Conservation (phyloP, 192 early-diverging fungal genomes). For the Obelidium mucronatum region DNA sequence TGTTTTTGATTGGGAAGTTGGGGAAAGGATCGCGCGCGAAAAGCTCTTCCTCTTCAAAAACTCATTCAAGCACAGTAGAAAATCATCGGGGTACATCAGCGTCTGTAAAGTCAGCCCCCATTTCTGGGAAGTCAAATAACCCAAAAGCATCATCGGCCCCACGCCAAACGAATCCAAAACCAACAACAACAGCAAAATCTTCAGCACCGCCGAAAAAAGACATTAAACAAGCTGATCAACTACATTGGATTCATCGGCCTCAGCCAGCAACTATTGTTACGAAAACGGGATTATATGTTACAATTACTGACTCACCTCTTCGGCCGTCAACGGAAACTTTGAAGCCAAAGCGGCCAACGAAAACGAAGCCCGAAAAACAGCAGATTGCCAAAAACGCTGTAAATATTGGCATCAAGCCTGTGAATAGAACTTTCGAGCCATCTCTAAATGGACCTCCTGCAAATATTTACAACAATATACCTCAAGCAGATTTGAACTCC, state of each 20-base stretch:
- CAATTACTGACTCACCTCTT: slow-evolving; percentile 15
- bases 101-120: no score
- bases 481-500: background rate
- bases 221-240: no score
- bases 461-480: no score
- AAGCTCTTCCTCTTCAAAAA: background rate
- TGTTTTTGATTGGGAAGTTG: slow-evolving; percentile 26
- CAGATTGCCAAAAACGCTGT: no score
- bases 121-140: background rate
- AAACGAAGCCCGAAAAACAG: no score
- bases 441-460: no score
- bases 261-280: slow-evolving; percentile 12
- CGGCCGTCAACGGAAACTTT: no score
- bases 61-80: background rate
- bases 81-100: no score
- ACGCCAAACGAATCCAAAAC: background rate
- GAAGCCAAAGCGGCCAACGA: no score
- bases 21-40: background rate
- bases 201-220: slow-evolving; percentile 4
- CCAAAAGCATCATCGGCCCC: background rate
- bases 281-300: slow-evolving; percentile 30
- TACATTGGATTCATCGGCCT: background rate
- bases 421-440: no score
- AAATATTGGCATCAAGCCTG: no score
- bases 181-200: background rate